Conservation (phyloP, 2,329 filamentous ascomycete genomes). For the Tetracladium maxilliforme region DNA sequence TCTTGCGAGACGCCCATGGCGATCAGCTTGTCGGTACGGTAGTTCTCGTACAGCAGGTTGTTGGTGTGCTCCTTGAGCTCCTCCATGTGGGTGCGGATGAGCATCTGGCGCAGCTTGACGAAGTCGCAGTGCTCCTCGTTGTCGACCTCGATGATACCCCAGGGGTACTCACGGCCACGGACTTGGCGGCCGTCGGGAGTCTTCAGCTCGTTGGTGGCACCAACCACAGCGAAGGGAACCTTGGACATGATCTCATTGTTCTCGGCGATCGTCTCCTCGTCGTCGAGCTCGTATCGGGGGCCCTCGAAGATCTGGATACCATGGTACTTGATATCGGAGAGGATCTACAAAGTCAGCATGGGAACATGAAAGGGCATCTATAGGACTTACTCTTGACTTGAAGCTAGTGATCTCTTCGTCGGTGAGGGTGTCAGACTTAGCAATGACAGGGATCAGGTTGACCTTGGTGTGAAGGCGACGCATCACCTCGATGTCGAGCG, state of each 20-base stretch:
- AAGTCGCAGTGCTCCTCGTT: conserved; percentile 99
- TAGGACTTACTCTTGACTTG: conserved; percentile 75
- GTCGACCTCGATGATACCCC: conserved; percentile 97
- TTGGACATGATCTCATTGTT: conserved; percentile 99
- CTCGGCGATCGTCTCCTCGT: conserved; percentile 98
- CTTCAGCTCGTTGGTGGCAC: conserved; percentile 87
- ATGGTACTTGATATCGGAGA: conserved; percentile 93
- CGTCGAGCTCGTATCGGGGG: conserved; percentile 93
- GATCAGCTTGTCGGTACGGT: conserved; percentile 98
- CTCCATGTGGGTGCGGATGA: conserved; percentile 99
- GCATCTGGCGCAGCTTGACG: conserved; percentile 98
- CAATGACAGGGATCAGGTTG: conserved; percentile 98
- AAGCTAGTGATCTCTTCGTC: conserved; percentile 91
- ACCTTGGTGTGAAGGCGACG: conserved; percentile 98
- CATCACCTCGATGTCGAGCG: conserved; percentile 98
- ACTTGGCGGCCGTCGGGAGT: conserved; percentile 89
- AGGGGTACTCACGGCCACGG: conserved; percentile 89
- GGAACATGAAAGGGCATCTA: neutral
- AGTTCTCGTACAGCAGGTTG: conserved; percentile 98
- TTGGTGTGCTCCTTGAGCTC: conserved; percentile 99
- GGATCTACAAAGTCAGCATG: conserved; percentile 46
- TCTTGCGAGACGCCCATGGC: conserved; percentile 98
- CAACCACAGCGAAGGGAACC: conserved; percentile 95
- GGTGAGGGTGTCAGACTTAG: conserved; percentile 94
- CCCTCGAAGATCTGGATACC: conserved; percentile 98